Percentiles rank a stretch among this genome's conserved stretches.
phyloP scores from a whole-genome alignment of 2,329 filamentous ascomycete species.

The Diplodia mutila region DNA sequence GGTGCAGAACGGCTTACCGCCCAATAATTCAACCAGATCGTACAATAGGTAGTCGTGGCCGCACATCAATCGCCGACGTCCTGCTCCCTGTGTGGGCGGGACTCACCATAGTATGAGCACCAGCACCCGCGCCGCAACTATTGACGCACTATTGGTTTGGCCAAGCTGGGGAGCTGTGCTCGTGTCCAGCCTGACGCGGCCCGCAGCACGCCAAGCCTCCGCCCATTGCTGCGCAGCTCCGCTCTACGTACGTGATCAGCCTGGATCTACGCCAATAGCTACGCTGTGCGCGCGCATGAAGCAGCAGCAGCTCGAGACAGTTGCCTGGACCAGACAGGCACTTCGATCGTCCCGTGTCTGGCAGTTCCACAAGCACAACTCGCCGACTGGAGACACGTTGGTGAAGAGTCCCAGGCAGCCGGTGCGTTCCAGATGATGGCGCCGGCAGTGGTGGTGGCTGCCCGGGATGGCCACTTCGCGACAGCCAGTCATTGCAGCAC shows the following conservation, averaged over 20 bases:
- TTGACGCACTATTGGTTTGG: not conserved
- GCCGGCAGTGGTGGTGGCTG: not conserved
- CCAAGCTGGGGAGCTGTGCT: not conserved
- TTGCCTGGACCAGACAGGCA: not conserved
- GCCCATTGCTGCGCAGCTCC: not conserved
- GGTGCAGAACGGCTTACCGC: too few relatives aligned
- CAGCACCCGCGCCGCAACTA: not conserved
- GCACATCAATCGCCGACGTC: not conserved
- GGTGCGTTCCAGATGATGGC: not conserved
- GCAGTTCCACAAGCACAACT: not conserved
- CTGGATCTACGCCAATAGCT: not conserved
- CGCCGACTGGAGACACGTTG: not conserved
- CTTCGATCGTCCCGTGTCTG: not conserved
- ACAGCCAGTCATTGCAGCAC: conserved; percentile 3
- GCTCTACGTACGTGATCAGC: not conserved
- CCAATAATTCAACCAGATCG: too few relatives aligned
- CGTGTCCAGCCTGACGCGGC: not conserved
- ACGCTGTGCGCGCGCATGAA: not conserved
- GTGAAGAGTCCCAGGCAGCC: not conserved
- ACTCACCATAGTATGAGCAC: not conserved
- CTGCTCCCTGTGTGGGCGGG: not conserved
- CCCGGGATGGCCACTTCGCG: not conserved
- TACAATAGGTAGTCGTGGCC: conserved; percentile 21
- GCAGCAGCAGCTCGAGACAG: not conserved
- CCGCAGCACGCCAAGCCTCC: not conserved